Evolutionary conservation across 2,329 filamentous ascomycete genomes (phyloP), one percentile per base, ranked within the genome.

Genomic region (Rugonectria rugulosa): DNA sequence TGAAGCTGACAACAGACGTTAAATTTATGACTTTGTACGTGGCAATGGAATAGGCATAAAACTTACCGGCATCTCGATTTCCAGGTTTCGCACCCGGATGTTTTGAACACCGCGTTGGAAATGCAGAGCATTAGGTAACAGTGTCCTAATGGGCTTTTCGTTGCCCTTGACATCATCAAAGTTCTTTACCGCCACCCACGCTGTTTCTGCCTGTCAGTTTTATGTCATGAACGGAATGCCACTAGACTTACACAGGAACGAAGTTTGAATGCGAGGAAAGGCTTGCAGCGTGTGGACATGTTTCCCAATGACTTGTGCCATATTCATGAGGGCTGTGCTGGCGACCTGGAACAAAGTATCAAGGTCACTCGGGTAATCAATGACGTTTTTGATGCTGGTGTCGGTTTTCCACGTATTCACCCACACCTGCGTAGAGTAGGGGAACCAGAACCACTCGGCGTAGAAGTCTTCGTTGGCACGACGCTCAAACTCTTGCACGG

Each of bases 361-460:
- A 2, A 27, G 21, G 5, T 51, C 5, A 31, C 48, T 42, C 2
- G 56, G 56, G 19, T 55, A 58, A 2, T 43, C 20, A 12, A 44
- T 7, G 6, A 40, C 51, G 12, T 38, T 38, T 12, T 36, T 52
- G 4, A 37, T 10, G 29, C 50, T 46, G 14, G 24, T 31, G n/a
- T 32, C 45, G 20, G 48, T 24, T 14, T 53, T 51, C 56, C 56
- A 58, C 3, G 56, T 58, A 19, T 58, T 58, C 32, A 58, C 56
- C 56, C 56, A 58, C 3, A 52, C 23, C 10, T 46, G 45, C 31
- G 49, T 45, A 4, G 56, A 54, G 21, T 58, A 58, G 9, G 56
- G 56, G 37, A 58, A 58, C 56, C 56, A 58, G 29, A 58, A 58
- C 56, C 56, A 58, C 51, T 58, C 56, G 4, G 56, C 17, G 31